Conservation (phyloP, 2,329 filamentous ascomycete species). For the Hypoxylon rubiginosum region DNA sequence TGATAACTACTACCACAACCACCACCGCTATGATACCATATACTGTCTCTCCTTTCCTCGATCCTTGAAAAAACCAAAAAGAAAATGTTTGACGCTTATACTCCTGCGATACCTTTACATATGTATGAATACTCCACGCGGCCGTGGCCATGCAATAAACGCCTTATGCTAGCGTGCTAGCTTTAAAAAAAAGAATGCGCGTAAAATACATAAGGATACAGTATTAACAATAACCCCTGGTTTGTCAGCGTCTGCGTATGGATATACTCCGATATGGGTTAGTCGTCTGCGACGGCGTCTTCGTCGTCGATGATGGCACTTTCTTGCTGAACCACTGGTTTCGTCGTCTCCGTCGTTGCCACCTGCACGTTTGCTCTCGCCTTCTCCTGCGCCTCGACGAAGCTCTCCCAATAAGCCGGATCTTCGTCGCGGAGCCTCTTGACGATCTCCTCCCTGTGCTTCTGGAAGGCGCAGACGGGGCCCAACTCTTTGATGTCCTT, state of each 20-base stretch:
- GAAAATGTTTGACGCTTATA: neutral
- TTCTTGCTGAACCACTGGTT: slow-evolving; percentile 34
- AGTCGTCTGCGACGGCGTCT: slow-evolving; percentile 58
- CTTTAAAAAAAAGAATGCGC: neutral
- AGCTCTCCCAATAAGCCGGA: slow-evolving; percentile 73
- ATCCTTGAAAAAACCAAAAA: neutral
- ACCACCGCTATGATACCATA: neutral
- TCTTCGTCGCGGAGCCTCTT: slow-evolving; percentile 70
- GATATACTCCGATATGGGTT: neutral
- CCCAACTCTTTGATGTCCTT: slow-evolving; percentile 69
- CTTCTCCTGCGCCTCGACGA: slow-evolving; percentile 73
- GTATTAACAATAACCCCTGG: slow-evolving; percentile 3
- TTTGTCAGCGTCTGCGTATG: neutral
- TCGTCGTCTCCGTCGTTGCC: slow-evolving; percentile 36
- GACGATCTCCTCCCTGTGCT: slow-evolving; percentile 66
- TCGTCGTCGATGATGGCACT: slow-evolving; percentile 54
- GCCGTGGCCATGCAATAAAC: slow-evolving; percentile 1
- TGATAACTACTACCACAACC: neutral
- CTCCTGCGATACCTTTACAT: neutral
- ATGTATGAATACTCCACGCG: neutral
- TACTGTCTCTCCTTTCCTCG: neutral
- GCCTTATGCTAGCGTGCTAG: neutral
- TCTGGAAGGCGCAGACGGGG: slow-evolving; percentile 71
- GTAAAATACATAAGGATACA: slow-evolving; percentile 4
- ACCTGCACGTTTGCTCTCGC: slow-evolving; percentile 66